Evolutionary conservation across 2,329 filamentous ascomycete genomes (phyloP).

Genomic region (Claviceps sorghi): DNA sequence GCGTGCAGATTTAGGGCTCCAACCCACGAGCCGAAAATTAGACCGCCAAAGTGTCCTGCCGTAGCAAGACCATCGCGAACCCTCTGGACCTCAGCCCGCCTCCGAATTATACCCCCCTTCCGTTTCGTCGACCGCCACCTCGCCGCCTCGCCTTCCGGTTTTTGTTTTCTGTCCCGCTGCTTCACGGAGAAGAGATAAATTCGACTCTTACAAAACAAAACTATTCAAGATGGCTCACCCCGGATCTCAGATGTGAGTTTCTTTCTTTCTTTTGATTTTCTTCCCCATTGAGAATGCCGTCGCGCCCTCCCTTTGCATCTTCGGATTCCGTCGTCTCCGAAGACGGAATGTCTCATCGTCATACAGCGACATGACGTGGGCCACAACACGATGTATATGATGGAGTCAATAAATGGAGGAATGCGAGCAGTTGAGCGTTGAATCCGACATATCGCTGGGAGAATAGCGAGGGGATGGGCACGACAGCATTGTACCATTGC

Average conservation of each 20-base stretch:
- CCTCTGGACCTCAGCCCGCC: slow-evolving; percentile 5
- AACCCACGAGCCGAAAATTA: slow-evolving; percentile 15
- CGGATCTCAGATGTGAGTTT: slow-evolving; percentile 47
- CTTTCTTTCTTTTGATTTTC: not conserved
- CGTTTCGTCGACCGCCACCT: slow-evolving; percentile 12
- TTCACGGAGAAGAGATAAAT: slow-evolving; percentile 9
- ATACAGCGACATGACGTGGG: not conserved
- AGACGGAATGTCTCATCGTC: not conserved
- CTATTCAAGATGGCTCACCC: slow-evolving; percentile 44
- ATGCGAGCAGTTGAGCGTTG: no score
- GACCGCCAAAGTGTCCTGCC: slow-evolving; percentile 3
- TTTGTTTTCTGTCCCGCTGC: slow-evolving; percentile 13
- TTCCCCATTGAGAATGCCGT: not conserved
- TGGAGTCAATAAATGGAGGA: not conserved
- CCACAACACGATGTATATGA: not conserved
- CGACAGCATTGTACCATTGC: not conserved
- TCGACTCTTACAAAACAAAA: slow-evolving; percentile 6
- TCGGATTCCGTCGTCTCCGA: not conserved
- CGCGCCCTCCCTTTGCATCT: not conserved
- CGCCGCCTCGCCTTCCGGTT: slow-evolving; percentile 16
- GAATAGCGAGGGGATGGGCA: not conserved
- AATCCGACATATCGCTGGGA: not conserved
- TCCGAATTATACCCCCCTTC: slow-evolving; percentile 5
- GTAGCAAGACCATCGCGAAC: slow-evolving; percentile 6
- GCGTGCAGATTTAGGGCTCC: slow-evolving; percentile 15